Evolutionary conservation across 2,329 filamentous ascomycete genomes (phyloP).

Genomic region (Pseudogymnoascus sp.): DNA sequence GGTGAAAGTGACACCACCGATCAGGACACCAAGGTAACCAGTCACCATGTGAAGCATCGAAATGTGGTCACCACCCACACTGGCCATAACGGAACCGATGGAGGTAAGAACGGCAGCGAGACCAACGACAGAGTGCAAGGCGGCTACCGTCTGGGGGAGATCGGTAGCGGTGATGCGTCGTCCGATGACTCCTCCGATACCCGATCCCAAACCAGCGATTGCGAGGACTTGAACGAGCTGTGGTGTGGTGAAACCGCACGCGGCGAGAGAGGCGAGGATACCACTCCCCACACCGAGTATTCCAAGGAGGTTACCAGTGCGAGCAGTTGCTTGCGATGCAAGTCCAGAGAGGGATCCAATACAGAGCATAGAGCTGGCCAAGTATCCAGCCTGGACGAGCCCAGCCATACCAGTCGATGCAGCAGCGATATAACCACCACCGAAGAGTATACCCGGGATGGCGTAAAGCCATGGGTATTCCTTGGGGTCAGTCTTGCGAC

Average conservation of each 20-base stretch:
- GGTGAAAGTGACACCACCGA: constrained; percentile 83
- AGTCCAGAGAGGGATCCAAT: constrained; percentile 75
- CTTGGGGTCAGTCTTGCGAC: constrained; percentile 70
- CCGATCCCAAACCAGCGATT: constrained; percentile 59
- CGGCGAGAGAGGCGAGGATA: constrained; percentile 73
- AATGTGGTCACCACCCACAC: constrained; percentile 51
- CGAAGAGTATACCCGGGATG: constrained; percentile 68
- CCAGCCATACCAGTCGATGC: constrained; percentile 76
- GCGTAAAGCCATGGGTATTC: constrained; percentile 87
- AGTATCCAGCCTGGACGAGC: constrained; percentile 78
- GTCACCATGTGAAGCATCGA: constrained; percentile 78
- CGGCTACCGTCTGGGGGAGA: constrained; percentile 81
- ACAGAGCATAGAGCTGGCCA: constrained; percentile 77
- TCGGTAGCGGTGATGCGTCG: constrained; percentile 82
- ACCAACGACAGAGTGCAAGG: constrained; percentile 83
- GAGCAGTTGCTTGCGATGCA: constrained; percentile 73
- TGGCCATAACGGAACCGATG: constrained; percentile 75
- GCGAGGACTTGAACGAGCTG: constrained; percentile 73
- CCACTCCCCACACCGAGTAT: constrained; percentile 79
- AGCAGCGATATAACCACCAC: constrained; percentile 72
- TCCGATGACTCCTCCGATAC: constrained; percentile 62
- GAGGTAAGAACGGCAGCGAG: constrained; percentile 82
- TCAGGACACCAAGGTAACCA: constrained; percentile 78
- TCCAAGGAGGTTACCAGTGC: constrained; percentile 78
- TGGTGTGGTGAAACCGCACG: constrained; percentile 72